Evolutionary conservation across 176 grass and related monocot species (phyloP).

Genomic region (Avena insularis): DNA sequence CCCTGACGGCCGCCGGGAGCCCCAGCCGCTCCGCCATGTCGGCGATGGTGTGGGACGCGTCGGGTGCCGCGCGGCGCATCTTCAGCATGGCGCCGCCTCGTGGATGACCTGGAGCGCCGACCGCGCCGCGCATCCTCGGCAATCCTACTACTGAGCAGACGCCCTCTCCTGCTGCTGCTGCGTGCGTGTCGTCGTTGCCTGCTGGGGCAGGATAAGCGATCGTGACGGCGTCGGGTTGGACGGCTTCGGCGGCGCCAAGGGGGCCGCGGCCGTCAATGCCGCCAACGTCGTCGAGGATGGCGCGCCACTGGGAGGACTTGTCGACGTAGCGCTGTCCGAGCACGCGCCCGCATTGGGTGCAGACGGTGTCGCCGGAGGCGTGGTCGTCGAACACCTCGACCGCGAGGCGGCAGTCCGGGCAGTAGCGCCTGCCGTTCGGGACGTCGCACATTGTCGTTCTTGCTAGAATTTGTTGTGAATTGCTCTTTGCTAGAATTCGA

Average conservation of each 20-base stretch:
- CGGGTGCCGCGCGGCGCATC: background rate
- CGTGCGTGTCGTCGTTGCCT: background rate
- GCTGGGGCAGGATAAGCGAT: background rate
- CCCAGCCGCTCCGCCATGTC: slow-evolving; percentile 31
- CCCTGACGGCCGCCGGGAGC: background rate
- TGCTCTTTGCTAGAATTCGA: no score
- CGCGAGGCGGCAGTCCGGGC: slow-evolving; percentile 24
- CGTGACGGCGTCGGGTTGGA: no score
- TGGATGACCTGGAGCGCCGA: background rate
- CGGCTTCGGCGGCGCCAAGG: background rate
- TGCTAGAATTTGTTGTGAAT: background rate
- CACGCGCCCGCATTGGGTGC: background rate
- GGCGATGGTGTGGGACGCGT: background rate
- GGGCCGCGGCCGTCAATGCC: background rate
- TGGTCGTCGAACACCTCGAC: background rate
- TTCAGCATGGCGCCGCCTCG: background rate
- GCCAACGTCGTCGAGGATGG: slow-evolving; percentile 20
- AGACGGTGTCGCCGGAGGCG: background rate
- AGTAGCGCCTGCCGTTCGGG: background rate
- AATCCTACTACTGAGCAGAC: background rate
- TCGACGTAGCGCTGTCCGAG: slow-evolving; percentile 9
- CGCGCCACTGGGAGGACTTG: slow-evolving; percentile 29
- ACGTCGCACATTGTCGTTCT: background rate
- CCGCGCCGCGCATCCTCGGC: slow-evolving; percentile 14
- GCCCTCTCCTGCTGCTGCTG: background rate